Evolutionary conservation across 305 asterid species (phyloP).

Genomic region (Andrographis paniculata): DNA sequence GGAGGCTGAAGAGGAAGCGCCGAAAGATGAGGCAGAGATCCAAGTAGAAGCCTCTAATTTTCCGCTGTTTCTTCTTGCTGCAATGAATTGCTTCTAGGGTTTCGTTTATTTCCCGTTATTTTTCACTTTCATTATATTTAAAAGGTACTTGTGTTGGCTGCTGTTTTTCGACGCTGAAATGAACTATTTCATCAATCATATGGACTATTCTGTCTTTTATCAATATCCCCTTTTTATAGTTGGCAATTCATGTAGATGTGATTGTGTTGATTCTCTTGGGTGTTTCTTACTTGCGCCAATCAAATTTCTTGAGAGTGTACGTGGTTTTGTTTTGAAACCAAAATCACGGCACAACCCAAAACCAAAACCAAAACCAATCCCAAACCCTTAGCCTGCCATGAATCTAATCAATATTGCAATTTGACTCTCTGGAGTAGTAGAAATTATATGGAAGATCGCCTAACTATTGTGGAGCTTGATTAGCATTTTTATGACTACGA

Average conservation of each 20-base stretch:
- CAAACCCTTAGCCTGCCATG: too few relatives aligned
- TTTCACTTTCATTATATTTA: conserved; percentile 12
- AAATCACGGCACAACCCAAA: too few relatives aligned
- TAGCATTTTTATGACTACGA: too few relatives aligned
- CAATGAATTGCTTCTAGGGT: conserved; percentile 1
- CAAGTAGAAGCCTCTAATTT: not conserved
- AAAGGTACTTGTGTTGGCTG: conserved; percentile 6
- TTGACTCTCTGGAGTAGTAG: too few relatives aligned
- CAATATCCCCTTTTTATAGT: not conserved
- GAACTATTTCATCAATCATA: not conserved
- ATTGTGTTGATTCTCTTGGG: not conserved
- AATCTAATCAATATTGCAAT: too few relatives aligned
- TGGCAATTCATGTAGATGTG: not conserved
- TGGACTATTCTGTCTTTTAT: not conserved
- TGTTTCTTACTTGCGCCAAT: too few relatives aligned
- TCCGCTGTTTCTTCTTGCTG: not conserved
- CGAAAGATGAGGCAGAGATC: conserved; percentile 7
- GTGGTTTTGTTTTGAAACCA: too few relatives aligned
- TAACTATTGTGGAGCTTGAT: too few relatives aligned
- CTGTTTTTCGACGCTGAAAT: not conserved
- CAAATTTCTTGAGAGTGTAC: too few relatives aligned
- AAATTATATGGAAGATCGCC: too few relatives aligned
- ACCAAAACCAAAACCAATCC: too few relatives aligned
- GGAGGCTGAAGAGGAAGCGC: conserved; percentile 4
- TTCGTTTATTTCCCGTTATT: conserved; percentile 6